Evolutionary conservation across 2,329 filamentous ascomycete species (phyloP).

Genomic region (Trichoderma arundinaceum): DNA sequence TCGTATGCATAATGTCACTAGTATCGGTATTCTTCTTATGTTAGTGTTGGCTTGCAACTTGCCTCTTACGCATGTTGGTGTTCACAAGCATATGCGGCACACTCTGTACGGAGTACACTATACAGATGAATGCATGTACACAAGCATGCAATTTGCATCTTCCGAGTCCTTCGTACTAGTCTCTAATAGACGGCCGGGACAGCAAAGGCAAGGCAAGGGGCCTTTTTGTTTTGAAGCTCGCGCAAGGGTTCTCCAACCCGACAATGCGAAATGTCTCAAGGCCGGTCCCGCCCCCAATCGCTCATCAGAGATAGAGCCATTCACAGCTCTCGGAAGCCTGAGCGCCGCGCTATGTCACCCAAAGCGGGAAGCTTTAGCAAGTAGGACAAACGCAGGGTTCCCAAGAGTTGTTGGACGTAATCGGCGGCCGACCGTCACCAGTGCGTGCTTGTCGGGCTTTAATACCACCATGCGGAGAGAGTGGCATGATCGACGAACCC

Average conservation of each 20-base stretch:
- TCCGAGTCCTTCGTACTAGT: neutral
- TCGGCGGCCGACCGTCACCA: conserved; percentile 11
- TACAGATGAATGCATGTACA: neutral
- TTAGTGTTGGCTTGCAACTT: neutral
- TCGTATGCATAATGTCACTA: too few species aligned
- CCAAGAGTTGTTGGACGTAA: conserved; percentile 1
- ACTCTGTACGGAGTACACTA: neutral
- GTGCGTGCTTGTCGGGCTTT: neutral
- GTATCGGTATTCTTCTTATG: too few species aligned
- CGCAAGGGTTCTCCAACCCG: conserved; percentile 9
- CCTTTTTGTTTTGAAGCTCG: neutral
- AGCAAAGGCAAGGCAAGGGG: neutral
- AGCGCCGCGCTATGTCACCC: neutral
- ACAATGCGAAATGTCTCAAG: conserved; percentile 11
- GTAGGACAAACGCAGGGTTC: neutral
- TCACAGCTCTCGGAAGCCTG: conserved; percentile 4
- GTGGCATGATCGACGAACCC: neutral
- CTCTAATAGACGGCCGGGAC: too few species aligned
- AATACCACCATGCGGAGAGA: neutral
- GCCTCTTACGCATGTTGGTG: neutral
- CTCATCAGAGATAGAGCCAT: neutral
- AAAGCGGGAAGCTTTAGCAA: conserved; percentile 1
- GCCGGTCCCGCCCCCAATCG: neutral
- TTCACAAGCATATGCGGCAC: neutral
- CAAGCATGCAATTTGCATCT: neutral